These are phyloP conservation scores for Westerdykella sp. DNA, from an alignment of 2,329 filamentous ascomycete genomes.

Conservation along the genomic window DNA sequence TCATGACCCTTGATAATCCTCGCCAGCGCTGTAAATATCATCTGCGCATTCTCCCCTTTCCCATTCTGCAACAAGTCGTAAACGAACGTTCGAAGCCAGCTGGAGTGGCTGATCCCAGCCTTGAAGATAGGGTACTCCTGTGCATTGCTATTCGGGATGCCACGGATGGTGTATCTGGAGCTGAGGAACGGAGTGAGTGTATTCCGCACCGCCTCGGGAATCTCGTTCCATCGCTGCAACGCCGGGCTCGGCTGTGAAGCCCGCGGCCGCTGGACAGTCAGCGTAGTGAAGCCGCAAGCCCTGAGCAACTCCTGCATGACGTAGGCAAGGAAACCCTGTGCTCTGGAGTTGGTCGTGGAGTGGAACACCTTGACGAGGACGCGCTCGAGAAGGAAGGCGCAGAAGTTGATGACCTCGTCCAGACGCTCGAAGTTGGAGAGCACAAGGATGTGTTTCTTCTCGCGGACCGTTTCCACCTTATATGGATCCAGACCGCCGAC, in stretches of 20 bases:
- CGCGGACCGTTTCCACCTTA: slow-evolving; percentile 70
- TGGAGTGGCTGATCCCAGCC: slow-evolving; percentile 60
- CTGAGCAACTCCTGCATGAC: slow-evolving; percentile 88
- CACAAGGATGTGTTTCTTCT: slow-evolving; percentile 77
- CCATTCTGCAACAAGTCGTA: slow-evolving; percentile 75
- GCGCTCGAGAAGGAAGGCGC: slow-evolving; percentile 76
- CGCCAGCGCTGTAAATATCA: slow-evolving; percentile 74
- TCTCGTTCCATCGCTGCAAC: slow-evolving; percentile 67
- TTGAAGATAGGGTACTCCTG: slow-evolving; percentile 70
- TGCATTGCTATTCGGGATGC: slow-evolving; percentile 21
- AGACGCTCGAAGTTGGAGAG: slow-evolving; percentile 76
- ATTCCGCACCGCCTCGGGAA: slow-evolving; percentile 72
- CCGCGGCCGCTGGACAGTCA: slow-evolving; percentile 46
- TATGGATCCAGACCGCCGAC: slow-evolving; percentile 91
- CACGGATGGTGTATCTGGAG: slow-evolving; percentile 68
- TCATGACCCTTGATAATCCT: slow-evolving; percentile 82
- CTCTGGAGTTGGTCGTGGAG: slow-evolving; percentile 77
- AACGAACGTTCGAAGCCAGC: slow-evolving; percentile 76
- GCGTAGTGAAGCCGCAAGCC: slow-evolving; percentile 64
- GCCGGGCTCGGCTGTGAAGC: slow-evolving; percentile 53
- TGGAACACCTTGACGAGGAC: slow-evolving; percentile 87
- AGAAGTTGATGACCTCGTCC: slow-evolving; percentile 77
- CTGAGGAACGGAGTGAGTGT: slow-evolving; percentile 81
- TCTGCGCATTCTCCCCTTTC: slow-evolving; percentile 65
- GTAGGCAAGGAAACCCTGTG: slow-evolving; percentile 88